phyloP scores from a whole-genome alignment of 345 rosid species.

The Citrus cavaleriei region DNA sequence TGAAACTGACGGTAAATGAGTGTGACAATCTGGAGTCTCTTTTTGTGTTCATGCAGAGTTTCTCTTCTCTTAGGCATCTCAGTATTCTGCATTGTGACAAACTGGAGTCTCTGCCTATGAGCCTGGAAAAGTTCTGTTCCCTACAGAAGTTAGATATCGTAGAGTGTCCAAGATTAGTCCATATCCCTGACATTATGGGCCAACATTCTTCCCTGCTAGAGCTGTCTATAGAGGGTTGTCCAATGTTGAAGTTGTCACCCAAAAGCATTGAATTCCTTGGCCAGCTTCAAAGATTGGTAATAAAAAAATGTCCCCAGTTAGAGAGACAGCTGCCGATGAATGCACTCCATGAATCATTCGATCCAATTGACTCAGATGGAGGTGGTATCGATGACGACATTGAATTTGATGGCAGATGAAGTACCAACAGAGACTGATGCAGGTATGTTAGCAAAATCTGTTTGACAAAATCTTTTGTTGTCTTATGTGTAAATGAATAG shows the following conservation, averaged over 20 bases:
- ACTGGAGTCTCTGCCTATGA: background rate
- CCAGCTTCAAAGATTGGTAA: background rate
- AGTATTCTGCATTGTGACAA: slow-evolving; percentile 20
- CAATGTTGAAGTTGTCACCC: slow-evolving; percentile 5
- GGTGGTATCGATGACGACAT: no score
- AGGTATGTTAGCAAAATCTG: no score
- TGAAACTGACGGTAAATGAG: slow-evolving; percentile 12
- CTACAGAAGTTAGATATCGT: slow-evolving; percentile 17
- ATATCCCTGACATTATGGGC: background rate
- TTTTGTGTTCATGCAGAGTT: background rate
- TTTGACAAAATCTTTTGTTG: no score
- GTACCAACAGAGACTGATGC: no score
- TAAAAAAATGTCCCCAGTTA: background rate
- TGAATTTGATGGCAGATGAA: no score
- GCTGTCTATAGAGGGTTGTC: slow-evolving; percentile 14
- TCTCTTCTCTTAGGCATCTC: slow-evolving; percentile 13
- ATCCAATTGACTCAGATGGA: no score
- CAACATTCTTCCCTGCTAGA: slow-evolving; percentile 12
- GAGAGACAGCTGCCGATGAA: background rate
- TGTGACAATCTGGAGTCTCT: slow-evolving; percentile 10
- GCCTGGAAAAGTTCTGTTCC: slow-evolving; percentile 3
- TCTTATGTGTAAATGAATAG: no score
- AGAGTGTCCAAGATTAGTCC: slow-evolving; percentile 8
- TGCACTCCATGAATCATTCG: background rate
- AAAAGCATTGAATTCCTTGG: background rate